Percentiles rank a stretch among this genome's conserved stretches.
These are phyloP conservation scores for Breviolum minutum DNA, from an alignment of 73 alveolate genomes.

Conservation along the genomic window DNA sequence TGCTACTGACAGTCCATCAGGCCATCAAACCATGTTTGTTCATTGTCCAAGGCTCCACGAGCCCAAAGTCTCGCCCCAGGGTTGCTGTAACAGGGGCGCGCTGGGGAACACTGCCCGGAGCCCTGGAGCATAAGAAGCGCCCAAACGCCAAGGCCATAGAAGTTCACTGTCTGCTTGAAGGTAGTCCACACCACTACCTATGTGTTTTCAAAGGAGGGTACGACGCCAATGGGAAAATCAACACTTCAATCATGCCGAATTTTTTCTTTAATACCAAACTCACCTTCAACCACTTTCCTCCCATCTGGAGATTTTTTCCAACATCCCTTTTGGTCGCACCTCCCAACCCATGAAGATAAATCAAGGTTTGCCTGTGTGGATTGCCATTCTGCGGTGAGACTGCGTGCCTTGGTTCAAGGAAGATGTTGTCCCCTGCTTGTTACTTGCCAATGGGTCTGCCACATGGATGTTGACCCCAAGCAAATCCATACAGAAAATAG, in stretches of 20 bases:
- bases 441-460: not conserved
- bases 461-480: not conserved
- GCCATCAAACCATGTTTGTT: too few relatives aligned
- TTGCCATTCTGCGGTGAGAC: constrained; percentile 55
- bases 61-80: constrained; percentile 57
- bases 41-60: constrained; percentile 34
- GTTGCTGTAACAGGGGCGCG: constrained; percentile 56
- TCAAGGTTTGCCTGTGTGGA: constrained; percentile 72
- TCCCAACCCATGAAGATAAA: constrained; percentile 86
- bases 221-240: not conserved
- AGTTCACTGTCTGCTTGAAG: constrained; percentile 65
- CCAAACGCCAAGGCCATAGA: constrained; percentile 77
- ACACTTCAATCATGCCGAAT: not conserved
- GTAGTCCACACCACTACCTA: constrained; percentile 69
- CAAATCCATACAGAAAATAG: not conserved
- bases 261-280: too few relatives aligned
- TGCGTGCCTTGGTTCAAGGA: constrained; percentile 1
- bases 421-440: not conserved
- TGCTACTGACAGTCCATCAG: too few relatives aligned
- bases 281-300: too few relatives aligned
- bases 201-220: not conserved
- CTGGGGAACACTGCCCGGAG: constrained; percentile 74
- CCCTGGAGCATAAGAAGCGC: constrained; percentile 52
- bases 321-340: not conserved
- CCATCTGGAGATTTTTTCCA: too few relatives aligned